phyloP scores from a whole-genome alignment of 2,329 filamentous ascomycete species.

The Harringtonia lauricola region DNA sequence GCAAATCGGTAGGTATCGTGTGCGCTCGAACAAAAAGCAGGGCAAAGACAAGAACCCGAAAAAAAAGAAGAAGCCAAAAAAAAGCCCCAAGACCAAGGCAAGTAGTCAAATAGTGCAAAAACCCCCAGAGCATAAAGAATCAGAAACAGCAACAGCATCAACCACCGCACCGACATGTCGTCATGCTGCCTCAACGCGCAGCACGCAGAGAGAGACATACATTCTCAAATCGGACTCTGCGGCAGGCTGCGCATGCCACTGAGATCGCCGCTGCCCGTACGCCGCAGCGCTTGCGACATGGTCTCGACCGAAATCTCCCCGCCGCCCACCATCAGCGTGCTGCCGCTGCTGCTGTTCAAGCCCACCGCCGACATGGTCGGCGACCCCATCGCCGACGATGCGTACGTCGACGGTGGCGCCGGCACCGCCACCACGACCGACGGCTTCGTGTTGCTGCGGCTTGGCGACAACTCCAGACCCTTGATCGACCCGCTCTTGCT shows the following conservation, averaged over 20 bases:
- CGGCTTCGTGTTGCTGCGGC: constrained; percentile 21
- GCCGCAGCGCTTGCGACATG: constrained; percentile 79
- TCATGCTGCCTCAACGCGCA: no score
- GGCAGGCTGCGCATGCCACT: constrained; percentile 43
- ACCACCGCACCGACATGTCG: no score
- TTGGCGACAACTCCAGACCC: constrained; percentile 60
- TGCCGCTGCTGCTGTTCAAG: constrained; percentile 1
- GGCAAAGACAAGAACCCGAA: background rate
- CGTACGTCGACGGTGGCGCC: background rate
- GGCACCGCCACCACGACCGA: constrained; percentile 10
- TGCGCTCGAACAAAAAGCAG: background rate
- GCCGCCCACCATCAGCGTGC: constrained; percentile 16
- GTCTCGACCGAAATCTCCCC: constrained; percentile 83
- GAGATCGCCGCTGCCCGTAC: constrained; percentile 77
- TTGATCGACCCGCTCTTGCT: constrained; percentile 67
- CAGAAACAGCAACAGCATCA: background rate
- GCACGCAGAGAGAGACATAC: no score
- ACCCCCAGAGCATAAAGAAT: background rate
- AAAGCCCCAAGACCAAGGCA: background rate
- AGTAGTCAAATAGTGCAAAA: background rate
- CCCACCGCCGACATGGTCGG: constrained; percentile 22
- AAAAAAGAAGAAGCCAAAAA: background rate
- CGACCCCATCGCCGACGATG: constrained; percentile 42
- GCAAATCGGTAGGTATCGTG: background rate
- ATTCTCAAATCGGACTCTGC: constrained; percentile 43